Base-by-base conservation (phyloP, 305 asterid genomes). In the Fraxinus sp. region DNA sequence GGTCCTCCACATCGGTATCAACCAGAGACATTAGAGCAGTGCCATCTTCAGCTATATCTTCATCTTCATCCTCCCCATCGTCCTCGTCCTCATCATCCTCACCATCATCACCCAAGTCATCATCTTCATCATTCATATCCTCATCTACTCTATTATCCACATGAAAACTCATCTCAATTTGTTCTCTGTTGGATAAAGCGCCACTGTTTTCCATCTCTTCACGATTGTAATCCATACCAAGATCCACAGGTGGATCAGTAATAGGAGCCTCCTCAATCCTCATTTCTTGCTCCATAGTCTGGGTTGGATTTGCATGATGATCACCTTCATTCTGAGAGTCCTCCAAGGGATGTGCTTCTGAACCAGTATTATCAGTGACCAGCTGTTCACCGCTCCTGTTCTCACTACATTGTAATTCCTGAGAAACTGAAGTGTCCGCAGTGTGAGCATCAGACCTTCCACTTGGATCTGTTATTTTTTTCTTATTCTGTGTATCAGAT, bases 1-100 rank as follows among this genome's bases (percentile, higher is more conserved):
- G 98, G 79, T 97, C 99, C 82, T 97, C 99, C 86, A 90, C 97
- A 87, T 97, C 99, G 74, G 99, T 93, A 89, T 97, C 99, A 78
- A 97, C 99, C 87, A 97, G 88, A 79, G 99, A 93, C 99, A 97
- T 95, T 84, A 97, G 78, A 86, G 95, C 97, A 64, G 97, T 90
- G 84, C 97, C 97, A 79, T 93, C 99, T 83, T 90, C 98, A 80
- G 91, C 98, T 86, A 93, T 92, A 86, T 93, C 98, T 78, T 93
- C 99, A 87, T 94, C 98, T 86, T 93, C 98, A 81, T 93, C 99
- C 83, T 94, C 99, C 55, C 92, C 97, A 22, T 94, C 93, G 35
- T 88, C 93, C 16, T 86, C 93, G 14, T 88, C 98, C 68, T 95
- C 98, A 37, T 93, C 98, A 83, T 94, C 99, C 88, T 94, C 98